Base-by-base conservation (phyloP, 2,329 filamentous ascomycete species). In the Diaporthe sp. region DNA sequence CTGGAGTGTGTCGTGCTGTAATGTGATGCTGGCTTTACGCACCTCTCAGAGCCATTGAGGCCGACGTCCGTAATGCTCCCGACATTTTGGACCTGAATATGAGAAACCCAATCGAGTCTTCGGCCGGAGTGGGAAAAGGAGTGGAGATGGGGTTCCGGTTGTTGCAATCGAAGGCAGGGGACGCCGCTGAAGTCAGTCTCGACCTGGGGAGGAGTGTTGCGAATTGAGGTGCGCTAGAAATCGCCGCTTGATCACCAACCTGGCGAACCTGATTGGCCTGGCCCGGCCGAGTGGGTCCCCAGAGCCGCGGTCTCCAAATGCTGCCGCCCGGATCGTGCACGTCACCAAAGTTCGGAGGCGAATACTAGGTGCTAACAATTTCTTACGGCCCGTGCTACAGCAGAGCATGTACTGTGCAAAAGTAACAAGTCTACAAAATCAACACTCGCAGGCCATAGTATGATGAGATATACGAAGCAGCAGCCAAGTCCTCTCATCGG, bases 21-120 rank as follows among this genome's bases (percentile, higher is more conserved):
- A 63, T 70, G 61, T 72, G 72, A 17, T 32, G 65, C 32, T 47
- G 58, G 39, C 30, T 30, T 63, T 56, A 81, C 86, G 79, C 79
- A 89, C 87, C 86, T 86, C 87, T 85, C 78, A 89, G 82, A 79
- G 87, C 86, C 84, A 88, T 84, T 79, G 87, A 84, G 83, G 85
- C 86, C 80, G 86, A 85, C 78, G 86, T 86, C 83, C 88, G 86
- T 81, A 86, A 82, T 74, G 86, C 85, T 74, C 83, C 82, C 77
- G 88, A 82, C 87, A 89, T 89, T 77, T 79, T 81, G 80, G 56
- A 42, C 75, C 47, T 59, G 58, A n/a, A 51, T 39, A 13, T 65
- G 69, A 37, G 47, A 42, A 12, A 47, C 32, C 27, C 32, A 8
- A 27, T 35, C 39, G 39, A 55, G 5, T 37, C 44, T 61, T 53